A percentile compares a stretch with the other conserved stretches of the same genome.
These are phyloP conservation scores for Arthroderma uncinatum DNA, from an alignment of 2,329 filamentous ascomycete species.

Conservation along the genomic window DNA sequence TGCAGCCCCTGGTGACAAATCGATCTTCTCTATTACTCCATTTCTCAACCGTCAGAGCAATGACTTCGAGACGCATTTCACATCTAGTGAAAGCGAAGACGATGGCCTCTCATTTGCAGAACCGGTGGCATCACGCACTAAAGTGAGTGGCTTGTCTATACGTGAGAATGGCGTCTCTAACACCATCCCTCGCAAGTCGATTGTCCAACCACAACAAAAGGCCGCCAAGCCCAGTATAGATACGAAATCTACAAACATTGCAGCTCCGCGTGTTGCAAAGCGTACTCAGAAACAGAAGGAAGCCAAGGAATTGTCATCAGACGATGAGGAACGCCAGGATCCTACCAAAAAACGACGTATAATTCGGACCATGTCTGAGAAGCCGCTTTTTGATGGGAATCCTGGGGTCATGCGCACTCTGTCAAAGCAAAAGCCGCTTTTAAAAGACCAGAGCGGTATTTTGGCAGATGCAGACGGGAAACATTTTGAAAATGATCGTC, in stretches of 20 bases:
- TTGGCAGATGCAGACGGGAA: not conserved
- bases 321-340: not conserved
- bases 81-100: not conserved
- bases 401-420: not conserved
- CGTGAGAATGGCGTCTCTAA: not conserved
- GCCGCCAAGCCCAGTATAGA: not conserved
- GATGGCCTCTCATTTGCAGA: not conserved
- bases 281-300: not conserved
- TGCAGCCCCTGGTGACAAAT: constrained; percentile 67
- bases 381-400: not conserved
- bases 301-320: not conserved
- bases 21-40: constrained; percentile 84
- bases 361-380: not conserved
- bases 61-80: not conserved
- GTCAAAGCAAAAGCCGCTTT: not conserved
- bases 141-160: not conserved
- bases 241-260: not conserved
- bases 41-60: constrained; percentile 68
- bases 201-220: not conserved
- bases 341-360: not conserved
- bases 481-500: not conserved
- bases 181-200: not conserved
- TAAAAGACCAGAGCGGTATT: not conserved
- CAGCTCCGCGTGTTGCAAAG: not conserved
- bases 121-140: not conserved